A percentile compares a stretch with the other conserved stretches of the same genome.
phyloP scores from a whole-genome alignment of 106 monocot species.

The Acanthochlamys bracteata region DNA sequence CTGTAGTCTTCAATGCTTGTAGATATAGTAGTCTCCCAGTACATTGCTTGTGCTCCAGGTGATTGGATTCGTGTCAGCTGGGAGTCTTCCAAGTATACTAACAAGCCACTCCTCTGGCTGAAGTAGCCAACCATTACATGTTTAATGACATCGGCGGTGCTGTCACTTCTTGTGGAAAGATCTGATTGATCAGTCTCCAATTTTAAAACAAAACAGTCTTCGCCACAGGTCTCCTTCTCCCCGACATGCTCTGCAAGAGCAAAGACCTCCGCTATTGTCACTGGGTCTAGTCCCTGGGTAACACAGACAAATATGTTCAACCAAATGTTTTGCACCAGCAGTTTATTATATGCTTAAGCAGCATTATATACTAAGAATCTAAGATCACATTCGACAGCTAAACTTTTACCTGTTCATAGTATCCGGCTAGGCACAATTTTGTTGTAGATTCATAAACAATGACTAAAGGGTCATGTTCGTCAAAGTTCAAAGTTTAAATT shows the following conservation, averaged over 20 bases:
- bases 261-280: constrained; percentile 55
- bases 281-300: constrained; percentile 64
- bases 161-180: constrained; percentile 46
- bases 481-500: too few species aligned
- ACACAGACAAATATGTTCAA: neutral
- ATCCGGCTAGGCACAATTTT: too few species aligned
- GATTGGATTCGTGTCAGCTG: constrained; percentile 59
- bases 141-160: constrained; percentile 53
- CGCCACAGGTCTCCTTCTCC: constrained; percentile 43
- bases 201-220: constrained; percentile 67
- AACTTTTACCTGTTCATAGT: too few species aligned
- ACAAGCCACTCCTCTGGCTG: constrained; percentile 72
- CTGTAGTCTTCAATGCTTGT: constrained; percentile 58
- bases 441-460: too few species aligned
- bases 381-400: too few species aligned
- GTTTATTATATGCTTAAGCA: neutral
- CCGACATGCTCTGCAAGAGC: constrained; percentile 44
- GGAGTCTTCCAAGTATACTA: constrained; percentile 63
- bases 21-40: constrained; percentile 67
- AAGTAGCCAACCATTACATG: constrained; percentile 75
- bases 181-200: constrained; percentile 30
- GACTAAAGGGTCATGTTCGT: too few species aligned
- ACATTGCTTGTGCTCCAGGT: constrained; percentile 42
- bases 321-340: neutral
- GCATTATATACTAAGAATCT: too few species aligned